Evolutionary conservation across 345 rosid species (phyloP), one percentile per base, ranked within the genome.

Genomic region (Moricandia arvensis): DNA sequence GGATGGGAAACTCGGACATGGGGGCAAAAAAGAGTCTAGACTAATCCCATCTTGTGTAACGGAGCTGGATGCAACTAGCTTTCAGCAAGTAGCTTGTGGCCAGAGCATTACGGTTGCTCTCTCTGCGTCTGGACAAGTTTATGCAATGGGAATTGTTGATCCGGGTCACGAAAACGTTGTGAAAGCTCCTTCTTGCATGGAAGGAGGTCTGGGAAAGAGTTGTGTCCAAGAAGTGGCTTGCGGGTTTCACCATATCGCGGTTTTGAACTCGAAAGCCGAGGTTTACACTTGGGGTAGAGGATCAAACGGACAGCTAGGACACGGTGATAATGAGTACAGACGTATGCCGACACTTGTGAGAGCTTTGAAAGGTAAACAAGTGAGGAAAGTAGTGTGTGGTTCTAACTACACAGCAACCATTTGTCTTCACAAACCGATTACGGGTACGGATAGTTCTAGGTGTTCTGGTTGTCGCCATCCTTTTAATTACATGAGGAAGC

Each of bases 281-380:
- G 91, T 88, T 35, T 88, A 82, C 83, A 86, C 89, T 29, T 86
- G 91, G 91, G 89, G 91, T 4, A 84, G 76, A 75, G 92, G 92
- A 68, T 76, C 84, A 54, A 83, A 86, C 71, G 92, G 92, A 55
- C 86, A 84, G 53, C 77, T 88, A 11, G 92, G 92, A 41, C 92
- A 86, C 43, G 90, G 89, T 47, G 88, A 86, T 73, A 76, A 59
- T 13, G 83, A 79, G 61, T 59, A 83, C 55, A 80, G 80, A 71
- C 75, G 77, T 31, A 64, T 69, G 29, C 90, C 92, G 27, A 79
- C 88, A n/a, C 68, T 88, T 12, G 86, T 88, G 61, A 86, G 75
- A 80, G 88, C 90, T 68, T 75, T 85, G 75, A 83, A 75, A 77
- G 87, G 83, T 54, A 88, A 85, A 81, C 88, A 83, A 21, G 88